Percentiles rank a stretch among this genome's conserved stretches.
Conservation (phyloP, 2,329 filamentous ascomycete species). For the Myriosclerotinia duriaeana region DNA sequence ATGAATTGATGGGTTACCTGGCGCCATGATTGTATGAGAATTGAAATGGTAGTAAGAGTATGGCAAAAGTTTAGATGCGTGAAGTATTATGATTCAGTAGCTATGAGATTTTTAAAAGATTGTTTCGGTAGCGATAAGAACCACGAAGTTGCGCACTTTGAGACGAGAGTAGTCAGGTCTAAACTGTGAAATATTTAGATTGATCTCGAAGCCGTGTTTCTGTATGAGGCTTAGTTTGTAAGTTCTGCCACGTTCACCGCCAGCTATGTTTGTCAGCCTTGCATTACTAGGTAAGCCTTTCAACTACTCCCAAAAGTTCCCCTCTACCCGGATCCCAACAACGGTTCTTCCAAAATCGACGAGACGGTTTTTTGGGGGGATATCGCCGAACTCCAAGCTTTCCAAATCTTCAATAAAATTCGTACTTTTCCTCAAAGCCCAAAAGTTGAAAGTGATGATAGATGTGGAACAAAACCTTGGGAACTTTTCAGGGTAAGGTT, state of each 20-base stretch:
- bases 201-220: slow-evolving; percentile 14
- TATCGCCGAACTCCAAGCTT: background rate
- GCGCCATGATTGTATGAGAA: slow-evolving; percentile 26
- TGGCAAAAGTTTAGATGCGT: background rate
- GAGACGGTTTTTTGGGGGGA: background rate
- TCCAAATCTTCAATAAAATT: background rate
- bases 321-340: background rate
- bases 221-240: background rate
- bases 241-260: slow-evolving; percentile 13
- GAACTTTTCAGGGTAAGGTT: background rate
- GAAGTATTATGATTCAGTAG: no score
- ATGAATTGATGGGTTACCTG: slow-evolving; percentile 40
- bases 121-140: background rate
- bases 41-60: background rate
- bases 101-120: background rate
- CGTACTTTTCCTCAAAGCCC: background rate
- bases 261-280: slow-evolving; percentile 14
- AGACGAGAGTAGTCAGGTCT: background rate
- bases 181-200: slow-evolving; percentile 21
- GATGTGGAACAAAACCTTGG: background rate
- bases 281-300: slow-evolving; percentile 13
- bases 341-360: background rate
- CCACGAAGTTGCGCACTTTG: background rate
- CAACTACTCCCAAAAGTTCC: slow-evolving; percentile 12
- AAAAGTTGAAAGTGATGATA: background rate